Percentiles rank a stretch among this genome's conserved stretches.
Conservation (phyloP, 2,329 filamentous ascomycete genomes). For the Penicillium decumbens region DNA sequence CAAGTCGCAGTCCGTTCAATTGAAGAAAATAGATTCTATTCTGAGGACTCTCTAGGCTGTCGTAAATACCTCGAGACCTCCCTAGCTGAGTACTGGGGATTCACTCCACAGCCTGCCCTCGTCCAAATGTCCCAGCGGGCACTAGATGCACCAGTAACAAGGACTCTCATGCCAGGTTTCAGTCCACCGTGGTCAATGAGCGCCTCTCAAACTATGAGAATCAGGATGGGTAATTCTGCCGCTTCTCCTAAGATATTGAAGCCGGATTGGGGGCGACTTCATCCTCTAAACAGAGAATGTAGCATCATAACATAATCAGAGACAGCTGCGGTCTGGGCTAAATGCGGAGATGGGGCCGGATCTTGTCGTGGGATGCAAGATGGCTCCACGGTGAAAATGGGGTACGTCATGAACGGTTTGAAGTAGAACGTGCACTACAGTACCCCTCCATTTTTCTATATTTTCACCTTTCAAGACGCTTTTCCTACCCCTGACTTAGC, state of each 20-base stretch:
- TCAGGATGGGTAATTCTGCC: neutral
- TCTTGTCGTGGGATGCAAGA: constrained; percentile 10
- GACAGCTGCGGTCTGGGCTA: neutral
- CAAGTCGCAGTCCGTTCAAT: neutral
- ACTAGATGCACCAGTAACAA: neutral
- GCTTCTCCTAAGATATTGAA: neutral
- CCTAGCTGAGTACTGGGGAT: too few relatives aligned
- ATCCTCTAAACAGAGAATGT: neutral
- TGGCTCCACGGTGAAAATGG: neutral
- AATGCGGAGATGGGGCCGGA: constrained; percentile 3
- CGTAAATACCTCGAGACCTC: too few relatives aligned
- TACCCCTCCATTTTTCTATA: too few relatives aligned
- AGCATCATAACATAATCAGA: neutral
- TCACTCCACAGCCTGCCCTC: too few relatives aligned
- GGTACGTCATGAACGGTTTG: too few relatives aligned
- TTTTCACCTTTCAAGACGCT: too few relatives aligned
- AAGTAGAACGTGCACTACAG: too few relatives aligned
- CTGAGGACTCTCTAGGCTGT: too few relatives aligned
- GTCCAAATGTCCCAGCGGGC: neutral
- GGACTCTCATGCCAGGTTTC: neutral
- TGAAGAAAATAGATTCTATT: too few relatives aligned
- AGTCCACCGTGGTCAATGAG: neutral
- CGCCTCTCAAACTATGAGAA: neutral
- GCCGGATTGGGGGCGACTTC: neutral
- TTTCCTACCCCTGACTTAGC: too few relatives aligned